These are phyloP conservation scores for Sporothrix euskadiensis DNA, from an alignment of 2,329 filamentous ascomycete species.

Conservation along the genomic window DNA sequence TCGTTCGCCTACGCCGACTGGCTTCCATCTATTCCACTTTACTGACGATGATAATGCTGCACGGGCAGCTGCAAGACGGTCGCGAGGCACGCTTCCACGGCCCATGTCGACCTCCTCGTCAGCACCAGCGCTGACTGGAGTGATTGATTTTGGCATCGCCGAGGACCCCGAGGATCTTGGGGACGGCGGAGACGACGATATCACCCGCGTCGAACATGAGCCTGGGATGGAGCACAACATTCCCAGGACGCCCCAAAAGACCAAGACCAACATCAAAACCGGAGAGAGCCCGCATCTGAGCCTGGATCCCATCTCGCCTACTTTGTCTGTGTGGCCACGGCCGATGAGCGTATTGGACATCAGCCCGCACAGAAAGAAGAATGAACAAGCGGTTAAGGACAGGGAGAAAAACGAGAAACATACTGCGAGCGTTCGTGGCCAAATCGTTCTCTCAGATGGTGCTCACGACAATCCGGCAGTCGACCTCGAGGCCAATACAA, in stretches of 20 bases:
- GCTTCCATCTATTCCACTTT: conserved; percentile 26
- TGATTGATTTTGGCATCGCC: background rate
- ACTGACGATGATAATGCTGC: conserved; percentile 9
- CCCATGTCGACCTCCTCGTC: conserved; percentile 33
- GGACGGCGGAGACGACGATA: background rate
- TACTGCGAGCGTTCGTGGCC: background rate
- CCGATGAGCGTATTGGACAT: background rate
- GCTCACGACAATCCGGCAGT: background rate
- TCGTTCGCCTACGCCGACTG: conserved; percentile 19
- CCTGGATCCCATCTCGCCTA: conserved; percentile 12
- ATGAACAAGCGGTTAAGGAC: background rate
- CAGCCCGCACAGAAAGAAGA: background rate
- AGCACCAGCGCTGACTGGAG: conserved; percentile 23
- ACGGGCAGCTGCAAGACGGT: background rate
- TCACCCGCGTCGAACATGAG: background rate
- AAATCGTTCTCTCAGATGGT: background rate
- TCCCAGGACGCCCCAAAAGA: background rate
- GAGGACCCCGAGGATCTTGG: background rate
- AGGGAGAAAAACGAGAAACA: background rate
- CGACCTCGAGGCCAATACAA: background rate
- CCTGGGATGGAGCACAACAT: too few relatives aligned
- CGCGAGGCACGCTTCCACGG: conserved; percentile 14
- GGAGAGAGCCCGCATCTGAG: background rate
- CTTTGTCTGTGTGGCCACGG: conserved; percentile 19
- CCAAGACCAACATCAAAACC: background rate